Conservation (phyloP, 1,284 basidiomycete genomes). For the Ceratobasidium sp. region DNA sequence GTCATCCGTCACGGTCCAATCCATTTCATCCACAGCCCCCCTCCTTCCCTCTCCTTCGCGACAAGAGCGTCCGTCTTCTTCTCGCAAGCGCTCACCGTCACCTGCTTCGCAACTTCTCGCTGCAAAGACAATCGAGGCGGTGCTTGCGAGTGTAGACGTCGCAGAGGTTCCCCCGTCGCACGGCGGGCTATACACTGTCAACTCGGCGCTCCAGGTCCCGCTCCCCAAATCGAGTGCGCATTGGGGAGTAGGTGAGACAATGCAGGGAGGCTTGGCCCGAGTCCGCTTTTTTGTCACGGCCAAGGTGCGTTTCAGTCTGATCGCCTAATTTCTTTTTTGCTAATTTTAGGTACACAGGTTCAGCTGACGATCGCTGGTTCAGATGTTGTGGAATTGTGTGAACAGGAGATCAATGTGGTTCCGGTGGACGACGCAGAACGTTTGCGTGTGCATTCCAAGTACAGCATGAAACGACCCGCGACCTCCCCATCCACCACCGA, state of each 20-base stretch:
- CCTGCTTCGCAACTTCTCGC: constrained; percentile 7
- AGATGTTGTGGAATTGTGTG: constrained; percentile 66
- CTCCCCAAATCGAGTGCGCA: constrained; percentile 63
- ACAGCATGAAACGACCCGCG: constrained; percentile 50
- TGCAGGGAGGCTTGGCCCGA: constrained; percentile 68
- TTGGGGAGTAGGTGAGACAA: constrained; percentile 79
- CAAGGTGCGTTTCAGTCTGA: constrained; percentile 58
- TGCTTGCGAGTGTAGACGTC: constrained; percentile 65
- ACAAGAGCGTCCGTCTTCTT: constrained; percentile 56
- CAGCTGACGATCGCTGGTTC: not conserved
- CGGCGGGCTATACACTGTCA: constrained; percentile 58
- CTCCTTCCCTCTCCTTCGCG: constrained; percentile 46
- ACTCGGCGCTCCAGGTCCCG: constrained; percentile 74
- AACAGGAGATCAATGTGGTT: constrained; percentile 68
- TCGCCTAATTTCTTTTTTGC: not conserved
- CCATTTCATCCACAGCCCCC: constrained; percentile 33
- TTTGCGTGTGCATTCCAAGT: constrained; percentile 67
- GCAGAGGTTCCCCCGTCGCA: constrained; percentile 59
- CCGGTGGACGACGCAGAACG: constrained; percentile 74
- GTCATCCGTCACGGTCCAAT: constrained; percentile 30
- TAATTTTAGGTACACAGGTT: not conserved
- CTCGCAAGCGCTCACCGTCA: constrained; percentile 55
- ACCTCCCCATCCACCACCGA: constrained; percentile 11
- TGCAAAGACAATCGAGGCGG: constrained; percentile 57
- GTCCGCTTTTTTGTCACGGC: constrained; percentile 72